phyloP scores from a whole-genome alignment of 768 basidiomycete genomes.

The Pleurotus tuoliensis region DNA sequence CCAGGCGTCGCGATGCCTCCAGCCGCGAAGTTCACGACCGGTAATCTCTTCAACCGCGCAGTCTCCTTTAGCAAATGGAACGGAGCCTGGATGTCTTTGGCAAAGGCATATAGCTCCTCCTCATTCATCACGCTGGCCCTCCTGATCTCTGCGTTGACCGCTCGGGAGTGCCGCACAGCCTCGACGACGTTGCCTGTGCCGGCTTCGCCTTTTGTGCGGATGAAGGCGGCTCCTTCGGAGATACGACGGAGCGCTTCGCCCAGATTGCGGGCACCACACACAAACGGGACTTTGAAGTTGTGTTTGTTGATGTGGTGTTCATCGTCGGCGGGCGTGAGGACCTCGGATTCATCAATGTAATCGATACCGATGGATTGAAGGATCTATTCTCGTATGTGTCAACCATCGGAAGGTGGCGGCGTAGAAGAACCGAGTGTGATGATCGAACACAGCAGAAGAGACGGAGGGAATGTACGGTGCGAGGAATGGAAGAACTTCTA shows the following conservation, averaged over 20 bases:
- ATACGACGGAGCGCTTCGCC: constrained; percentile 96
- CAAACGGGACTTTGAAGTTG: constrained; percentile 91
- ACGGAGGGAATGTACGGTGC: background rate
- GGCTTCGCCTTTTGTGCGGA: constrained; percentile 94
- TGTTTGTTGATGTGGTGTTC: constrained; percentile 98
- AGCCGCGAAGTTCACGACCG: constrained; percentile 96
- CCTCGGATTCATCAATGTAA: constrained; percentile 95
- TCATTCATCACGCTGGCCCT: constrained; percentile 86
- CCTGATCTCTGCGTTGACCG: constrained; percentile 81
- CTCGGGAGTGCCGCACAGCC: constrained; percentile 89
- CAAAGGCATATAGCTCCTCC: constrained; percentile 90
- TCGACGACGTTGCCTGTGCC: constrained; percentile 90
- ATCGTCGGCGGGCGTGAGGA: constrained; percentile 94
- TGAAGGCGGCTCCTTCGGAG: constrained; percentile 96
- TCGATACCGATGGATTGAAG: constrained; percentile 92
- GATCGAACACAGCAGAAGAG: background rate
- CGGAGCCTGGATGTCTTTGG: constrained; percentile 90
- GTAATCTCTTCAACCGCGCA: constrained; percentile 87
- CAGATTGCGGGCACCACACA: constrained; percentile 92
- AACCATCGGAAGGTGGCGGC: background rate
- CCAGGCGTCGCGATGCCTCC: constrained; percentile 92
- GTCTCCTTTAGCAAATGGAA: constrained; percentile 96
- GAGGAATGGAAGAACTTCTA: background rate
- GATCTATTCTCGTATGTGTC: constrained; percentile 50
- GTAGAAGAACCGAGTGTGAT: background rate